phyloP scores from a whole-genome alignment of 805 yeast genomes.

The Candida berthetii region DNA sequence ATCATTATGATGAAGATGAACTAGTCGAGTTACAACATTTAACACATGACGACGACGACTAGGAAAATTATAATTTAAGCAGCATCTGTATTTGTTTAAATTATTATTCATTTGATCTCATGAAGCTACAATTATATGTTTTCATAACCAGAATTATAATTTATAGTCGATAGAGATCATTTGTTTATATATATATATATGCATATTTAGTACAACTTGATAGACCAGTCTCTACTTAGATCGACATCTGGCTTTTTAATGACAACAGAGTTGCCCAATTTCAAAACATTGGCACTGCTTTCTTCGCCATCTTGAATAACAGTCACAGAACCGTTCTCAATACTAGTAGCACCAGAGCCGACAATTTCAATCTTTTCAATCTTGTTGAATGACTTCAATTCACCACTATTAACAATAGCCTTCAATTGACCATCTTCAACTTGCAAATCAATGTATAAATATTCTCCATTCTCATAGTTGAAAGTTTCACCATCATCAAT shows the following conservation, averaged over 20 bases:
- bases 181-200: too few relatives aligned
- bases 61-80: too few relatives aligned
- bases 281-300: constrained; percentile 28
- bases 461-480: constrained; percentile 46
- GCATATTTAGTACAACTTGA: constrained; percentile 19
- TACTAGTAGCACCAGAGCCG: constrained; percentile 21
- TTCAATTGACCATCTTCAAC: constrained; percentile 27
- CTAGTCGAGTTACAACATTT: too few relatives aligned
- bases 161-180: neutral
- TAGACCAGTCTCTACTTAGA: constrained; percentile 42
- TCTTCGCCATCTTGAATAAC: constrained; percentile 32
- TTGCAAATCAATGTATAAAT: constrained; percentile 33
- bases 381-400: constrained; percentile 22
- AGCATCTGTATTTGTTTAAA: too few relatives aligned
- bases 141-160: too few relatives aligned
- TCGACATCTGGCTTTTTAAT: constrained; percentile 47
- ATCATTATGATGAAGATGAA: constrained; percentile 8
- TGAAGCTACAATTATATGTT: too few relatives aligned
- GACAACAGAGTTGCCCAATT: constrained; percentile 13
- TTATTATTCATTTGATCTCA: too few relatives aligned
- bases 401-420: constrained; percentile 20
- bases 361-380: constrained; percentile 53
- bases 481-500: constrained; percentile 83
- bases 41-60: too few relatives aligned
- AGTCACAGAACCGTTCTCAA: constrained; percentile 2